Evolutionary conservation across 805 yeast genomes (phyloP), one percentile per base, ranked within the genome.

Genomic region (Scheffersomyces lignosus): DNA sequence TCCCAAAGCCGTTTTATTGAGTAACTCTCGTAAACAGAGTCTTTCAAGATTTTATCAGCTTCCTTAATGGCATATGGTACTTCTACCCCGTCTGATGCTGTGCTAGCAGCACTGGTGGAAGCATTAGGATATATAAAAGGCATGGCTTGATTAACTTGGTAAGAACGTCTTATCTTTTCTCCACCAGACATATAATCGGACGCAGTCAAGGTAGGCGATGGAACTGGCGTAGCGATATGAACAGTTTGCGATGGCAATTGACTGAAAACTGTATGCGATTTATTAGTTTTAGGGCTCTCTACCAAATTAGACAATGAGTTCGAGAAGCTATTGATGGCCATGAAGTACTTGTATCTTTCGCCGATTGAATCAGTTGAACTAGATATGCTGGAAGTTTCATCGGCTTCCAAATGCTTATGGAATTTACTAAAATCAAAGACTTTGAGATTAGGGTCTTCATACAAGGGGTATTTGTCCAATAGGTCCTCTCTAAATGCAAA

Each of bases 141-240:
- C 60, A 75, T 78, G 2, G 78, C 72, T 54, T 78, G 79, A 53
- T 82, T 80, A 0, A 85, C 74, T 57, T 83, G 89, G 43, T 75
- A 80, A 33, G 77, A 70, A 41, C 77, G 70, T 41, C 81, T 62
- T 6, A 73, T 64, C 47, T 72, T 78, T 31, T 64, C 73, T 45
- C 75, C 75, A 1, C 75, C 75, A 8, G 68, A 44, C 73, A 69
- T 66, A 34, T 63, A 69, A 26, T 69, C 73, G 6, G 73, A 64
- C 1, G 71, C 67, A 5, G 64, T 58, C 9, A 58, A 44, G 1
- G 85, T 81, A 0, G 96, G 96, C 0, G 95, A 86, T 3, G 96
- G 93, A 1, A 84, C 85, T 0, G 96, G 96, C 0, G 96, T 87
- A 0, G 96, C 90, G 8, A 88, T 73, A 55, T 85, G 90, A 4